A percentile compares a stretch with the other conserved stretches of the same genome.
phyloP scores from a whole-genome alignment of 2,329 filamentous ascomycete species.

The Pseudogymnoascus sp. region DNA sequence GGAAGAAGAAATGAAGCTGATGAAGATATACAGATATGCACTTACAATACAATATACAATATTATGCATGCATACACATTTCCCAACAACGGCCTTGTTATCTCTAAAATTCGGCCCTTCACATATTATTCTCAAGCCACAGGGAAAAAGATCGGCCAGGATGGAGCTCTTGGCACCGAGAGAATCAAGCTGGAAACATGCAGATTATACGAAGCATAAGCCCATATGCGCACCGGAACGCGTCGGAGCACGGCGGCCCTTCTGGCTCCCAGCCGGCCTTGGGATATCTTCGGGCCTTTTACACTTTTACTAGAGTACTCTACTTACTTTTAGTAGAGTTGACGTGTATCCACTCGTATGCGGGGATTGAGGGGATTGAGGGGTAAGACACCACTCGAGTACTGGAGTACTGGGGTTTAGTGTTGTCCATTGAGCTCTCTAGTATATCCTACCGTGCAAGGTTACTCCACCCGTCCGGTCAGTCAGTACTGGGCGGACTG shows the following conservation, averaged over 20 bases:
- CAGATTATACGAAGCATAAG: background rate
- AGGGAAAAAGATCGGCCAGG: background rate
- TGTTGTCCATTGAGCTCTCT: background rate
- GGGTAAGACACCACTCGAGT: background rate
- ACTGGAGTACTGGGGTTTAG: background rate
- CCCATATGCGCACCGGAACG: background rate
- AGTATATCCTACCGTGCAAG: background rate
- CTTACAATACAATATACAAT: background rate
- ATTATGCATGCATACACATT: background rate
- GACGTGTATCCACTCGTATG: constrained; percentile 2
- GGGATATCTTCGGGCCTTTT: constrained; percentile 2
- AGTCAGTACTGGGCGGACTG: background rate
- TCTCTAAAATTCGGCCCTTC: background rate
- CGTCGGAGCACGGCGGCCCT: background rate
- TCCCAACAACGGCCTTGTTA: background rate
- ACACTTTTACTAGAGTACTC: background rate
- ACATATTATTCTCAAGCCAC: constrained; percentile 16
- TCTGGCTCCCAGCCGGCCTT: background rate
- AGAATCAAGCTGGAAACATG: background rate
- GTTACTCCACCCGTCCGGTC: background rate
- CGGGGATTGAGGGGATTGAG: background rate
- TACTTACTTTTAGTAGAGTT: background rate
- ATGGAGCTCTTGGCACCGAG: background rate
- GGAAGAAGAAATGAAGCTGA: background rate
- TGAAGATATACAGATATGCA: background rate